Base-by-base conservation (phyloP, 768 basidiomycete species). In the Cantharellus cinnabarinus region DNA sequence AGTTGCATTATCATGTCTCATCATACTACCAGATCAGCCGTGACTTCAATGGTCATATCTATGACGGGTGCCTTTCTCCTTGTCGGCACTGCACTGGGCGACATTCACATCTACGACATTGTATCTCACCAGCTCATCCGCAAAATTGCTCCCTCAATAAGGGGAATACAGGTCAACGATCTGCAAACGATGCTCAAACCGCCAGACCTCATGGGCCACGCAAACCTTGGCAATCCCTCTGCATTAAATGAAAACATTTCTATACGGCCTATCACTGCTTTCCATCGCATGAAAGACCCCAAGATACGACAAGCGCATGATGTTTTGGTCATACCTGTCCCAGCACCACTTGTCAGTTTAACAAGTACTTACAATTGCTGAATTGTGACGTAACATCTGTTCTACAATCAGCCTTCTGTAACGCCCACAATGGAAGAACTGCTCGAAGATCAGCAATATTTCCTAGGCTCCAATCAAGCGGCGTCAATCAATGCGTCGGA, bases 111-210 rank as follows among this genome's bases (percentile, higher is more conserved):
- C 42, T 89, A 91, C 68, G 87, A 95, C 62, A 77, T 94, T 39
- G 80, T 88, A 2, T 94, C 94, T 0, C 88, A 91, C 66, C 93
- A 98, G 67, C 79, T 81, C 38, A 72, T 95, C 37, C 84, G 91
- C 52, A 83, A 85, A 37, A 80, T 97, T 63, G 66, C 71, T 3
- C 59, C 83, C 79, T 60, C 78, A 40, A 81, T 97, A 67, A 81
- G 87, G 14, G 74, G 81, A 68, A 69, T 99, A 3, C 44, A 29
- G 10, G 44, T 48, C 44, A 10, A 48, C 44, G 10, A 10, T 10
- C 29, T 48, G 29, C 71, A 76, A 51, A 85, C 87, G 2, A 76
- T 98, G 71, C 75, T 93, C 55, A 85, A 85, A 64, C 95, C 94
- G 2, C 77, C 80, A 15, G 93, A 98, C 68, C 76, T 98, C 50